phyloP scores from a whole-genome alignment of 805 yeast species.

The Limtongozyma cylindracea region DNA sequence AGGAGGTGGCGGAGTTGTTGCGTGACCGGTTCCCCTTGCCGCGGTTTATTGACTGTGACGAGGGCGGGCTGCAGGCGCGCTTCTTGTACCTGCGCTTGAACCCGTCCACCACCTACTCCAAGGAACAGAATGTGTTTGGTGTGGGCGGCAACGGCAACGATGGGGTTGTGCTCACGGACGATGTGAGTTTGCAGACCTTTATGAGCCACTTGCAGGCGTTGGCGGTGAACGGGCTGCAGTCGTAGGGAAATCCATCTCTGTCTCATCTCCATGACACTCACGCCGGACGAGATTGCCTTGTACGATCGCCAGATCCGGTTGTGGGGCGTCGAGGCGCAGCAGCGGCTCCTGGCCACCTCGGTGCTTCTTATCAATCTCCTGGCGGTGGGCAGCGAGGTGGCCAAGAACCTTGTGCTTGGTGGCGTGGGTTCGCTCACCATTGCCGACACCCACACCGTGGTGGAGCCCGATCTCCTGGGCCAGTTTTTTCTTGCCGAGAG shows the following conservation, averaged over 20 bases:
- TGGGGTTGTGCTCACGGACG: conserved; percentile 87
- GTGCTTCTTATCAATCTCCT: conserved; percentile 50
- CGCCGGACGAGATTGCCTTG: conserved; percentile 57
- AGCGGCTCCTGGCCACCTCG: conserved; percentile 42
- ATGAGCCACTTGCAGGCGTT: conserved; percentile 86
- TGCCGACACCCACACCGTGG: conserved; percentile 26
- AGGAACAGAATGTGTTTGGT: no score
- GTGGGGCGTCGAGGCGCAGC: conserved; percentile 92
- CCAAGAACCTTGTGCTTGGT: conserved; percentile 67
- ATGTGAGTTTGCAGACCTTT: conserved; percentile 82
- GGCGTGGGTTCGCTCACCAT: conserved; percentile 68
- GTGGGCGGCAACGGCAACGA: conserved; percentile 23
- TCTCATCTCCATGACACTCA: background rate
- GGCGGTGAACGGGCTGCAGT: no score
- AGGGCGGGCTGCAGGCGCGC: conserved; percentile 56
- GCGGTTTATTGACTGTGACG: conserved; percentile 47
- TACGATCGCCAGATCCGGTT: conserved; percentile 87
- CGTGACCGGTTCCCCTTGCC: conserved; percentile 51
- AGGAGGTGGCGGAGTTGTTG: conserved; percentile 38
- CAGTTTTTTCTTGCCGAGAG: conserved; percentile 67
- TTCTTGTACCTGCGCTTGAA: conserved; percentile 44
- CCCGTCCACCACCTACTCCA: conserved; percentile 31
- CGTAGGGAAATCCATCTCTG: no score
- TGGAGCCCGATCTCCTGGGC: conserved; percentile 37
- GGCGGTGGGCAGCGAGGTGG: conserved; percentile 58